A percentile compares a stretch with the other conserved stretches of the same genome.
Conservation (phyloP, 1,139 yeast genomes). For the Starmera stellimalicola region DNA sequence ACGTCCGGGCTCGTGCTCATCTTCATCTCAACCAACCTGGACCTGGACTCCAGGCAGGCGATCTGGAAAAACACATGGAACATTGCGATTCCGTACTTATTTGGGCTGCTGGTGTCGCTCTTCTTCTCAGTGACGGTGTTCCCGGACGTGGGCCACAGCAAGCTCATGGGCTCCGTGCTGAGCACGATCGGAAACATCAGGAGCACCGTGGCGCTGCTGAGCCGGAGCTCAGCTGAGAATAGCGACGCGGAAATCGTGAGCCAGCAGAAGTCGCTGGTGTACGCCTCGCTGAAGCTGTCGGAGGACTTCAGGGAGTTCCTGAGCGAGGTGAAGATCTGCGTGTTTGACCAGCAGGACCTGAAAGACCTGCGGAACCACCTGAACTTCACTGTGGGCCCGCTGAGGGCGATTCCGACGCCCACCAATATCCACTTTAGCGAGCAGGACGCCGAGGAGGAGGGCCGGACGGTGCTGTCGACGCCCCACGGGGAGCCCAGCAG, state of each 20-base stretch:
- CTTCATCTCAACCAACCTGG: slow-evolving; percentile 21
- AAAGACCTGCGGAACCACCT: slow-evolving; percentile 30
- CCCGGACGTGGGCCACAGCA: slow-evolving; percentile 32
- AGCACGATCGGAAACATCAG: slow-evolving; percentile 18
- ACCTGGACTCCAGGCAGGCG: slow-evolving; percentile 16
- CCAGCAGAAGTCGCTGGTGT: slow-evolving; percentile 23
- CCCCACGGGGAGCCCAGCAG: background rate
- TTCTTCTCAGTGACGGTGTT: slow-evolving; percentile 25
- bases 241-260: slow-evolving; percentile 11
- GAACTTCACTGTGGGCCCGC: slow-evolving; percentile 29
- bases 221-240: background rate
- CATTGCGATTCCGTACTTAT: slow-evolving; percentile 33
- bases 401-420: slow-evolving; percentile 31
- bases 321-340: slow-evolving; percentile 30
- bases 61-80: slow-evolving; percentile 32
- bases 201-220: slow-evolving; percentile 15
- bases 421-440: slow-evolving; percentile 11
- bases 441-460: slow-evolving; percentile 1
- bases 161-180: slow-evolving; percentile 17
- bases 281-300: slow-evolving; percentile 25
- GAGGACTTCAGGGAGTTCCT: slow-evolving; percentile 34
- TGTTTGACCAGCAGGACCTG: slow-evolving; percentile 24
- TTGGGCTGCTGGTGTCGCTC: slow-evolving; percentile 32
- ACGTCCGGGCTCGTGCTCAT: slow-evolving; percentile 30
- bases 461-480: slow-evolving; percentile 2